Evolutionary conservation across 441 rosid genomes (phyloP).

Genomic region (Pelargonium exstipulatum): DNA sequence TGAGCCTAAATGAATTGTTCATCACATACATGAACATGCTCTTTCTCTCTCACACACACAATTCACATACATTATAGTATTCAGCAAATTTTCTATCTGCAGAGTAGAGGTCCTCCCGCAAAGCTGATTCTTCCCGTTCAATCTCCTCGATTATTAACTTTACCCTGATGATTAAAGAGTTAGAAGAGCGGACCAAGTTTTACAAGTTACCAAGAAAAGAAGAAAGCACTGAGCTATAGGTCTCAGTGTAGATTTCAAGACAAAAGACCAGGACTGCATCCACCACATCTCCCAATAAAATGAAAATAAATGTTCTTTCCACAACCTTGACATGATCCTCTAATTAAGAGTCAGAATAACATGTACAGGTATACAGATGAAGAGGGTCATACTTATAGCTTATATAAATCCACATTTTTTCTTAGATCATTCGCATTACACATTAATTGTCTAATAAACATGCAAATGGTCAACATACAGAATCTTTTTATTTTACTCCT

Average conservation of each 20-base stretch:
- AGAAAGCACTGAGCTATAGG: not conserved
- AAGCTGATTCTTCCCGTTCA: constrained; percentile 83
- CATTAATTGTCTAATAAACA: no score
- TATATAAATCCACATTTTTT: not conserved
- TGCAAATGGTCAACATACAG: not conserved
- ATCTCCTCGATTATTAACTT: constrained; percentile 88
- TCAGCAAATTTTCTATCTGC: constrained; percentile 92
- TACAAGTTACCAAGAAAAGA: not conserved
- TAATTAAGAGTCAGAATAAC: not conserved
- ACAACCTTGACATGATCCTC: not conserved
- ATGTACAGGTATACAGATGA: not conserved
- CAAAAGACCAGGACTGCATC: no score
- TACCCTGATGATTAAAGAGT: constrained; percentile 45
- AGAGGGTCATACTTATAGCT: not conserved
- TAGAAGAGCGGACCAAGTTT: not conserved
- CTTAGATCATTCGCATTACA: not conserved
- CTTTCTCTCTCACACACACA: no score
- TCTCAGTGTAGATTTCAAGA: no score
- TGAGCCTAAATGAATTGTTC: not conserved
- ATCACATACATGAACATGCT: no score
- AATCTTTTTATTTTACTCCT: not conserved
- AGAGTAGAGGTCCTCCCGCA: constrained; percentile 82
- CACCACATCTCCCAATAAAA: no score
- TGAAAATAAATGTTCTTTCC: not conserved
- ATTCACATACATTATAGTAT: constrained; percentile 67